Evolutionary conservation across 2,329 filamentous ascomycete genomes (phyloP).

Genomic region (Colletotrichum gloeosporioides): DNA sequence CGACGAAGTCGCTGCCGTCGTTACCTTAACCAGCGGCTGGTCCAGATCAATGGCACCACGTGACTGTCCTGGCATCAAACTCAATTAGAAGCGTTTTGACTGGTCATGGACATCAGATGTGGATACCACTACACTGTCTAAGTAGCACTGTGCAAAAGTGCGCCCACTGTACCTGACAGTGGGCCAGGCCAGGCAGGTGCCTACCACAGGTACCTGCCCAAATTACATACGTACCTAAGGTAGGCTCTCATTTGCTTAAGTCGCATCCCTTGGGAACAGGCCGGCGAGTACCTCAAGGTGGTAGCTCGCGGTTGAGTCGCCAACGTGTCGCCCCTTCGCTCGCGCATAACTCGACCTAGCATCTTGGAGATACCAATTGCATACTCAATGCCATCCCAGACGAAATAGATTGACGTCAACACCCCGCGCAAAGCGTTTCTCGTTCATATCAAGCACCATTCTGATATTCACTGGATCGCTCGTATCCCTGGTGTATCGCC

Average conservation of each 20-base stretch:
- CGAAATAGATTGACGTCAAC: neutral
- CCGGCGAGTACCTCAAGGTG: neutral
- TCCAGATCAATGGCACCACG: neutral
- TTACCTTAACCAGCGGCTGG: neutral
- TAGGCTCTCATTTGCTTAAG: neutral
- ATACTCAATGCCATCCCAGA: neutral
- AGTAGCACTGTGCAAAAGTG: neutral
- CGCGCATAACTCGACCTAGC: neutral
- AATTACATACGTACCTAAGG: neutral
- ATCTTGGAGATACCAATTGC: neutral
- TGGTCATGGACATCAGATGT: neutral
- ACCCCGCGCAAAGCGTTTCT: neutral
- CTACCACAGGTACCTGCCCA: neutral
- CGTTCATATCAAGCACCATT: neutral
- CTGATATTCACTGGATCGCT: neutral
- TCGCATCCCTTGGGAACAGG: conserved; percentile 1
- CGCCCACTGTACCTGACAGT: neutral
- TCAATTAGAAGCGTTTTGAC: neutral
- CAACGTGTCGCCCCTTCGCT: neutral
- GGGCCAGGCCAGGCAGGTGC: neutral
- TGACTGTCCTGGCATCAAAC: neutral
- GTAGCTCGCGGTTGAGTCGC: neutral
- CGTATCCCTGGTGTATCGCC: neutral
- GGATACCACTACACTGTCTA: neutral
- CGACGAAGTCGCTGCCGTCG: neutral